Conservation (phyloP, 805 yeast genomes). For the Huiozyma naganishii region DNA sequence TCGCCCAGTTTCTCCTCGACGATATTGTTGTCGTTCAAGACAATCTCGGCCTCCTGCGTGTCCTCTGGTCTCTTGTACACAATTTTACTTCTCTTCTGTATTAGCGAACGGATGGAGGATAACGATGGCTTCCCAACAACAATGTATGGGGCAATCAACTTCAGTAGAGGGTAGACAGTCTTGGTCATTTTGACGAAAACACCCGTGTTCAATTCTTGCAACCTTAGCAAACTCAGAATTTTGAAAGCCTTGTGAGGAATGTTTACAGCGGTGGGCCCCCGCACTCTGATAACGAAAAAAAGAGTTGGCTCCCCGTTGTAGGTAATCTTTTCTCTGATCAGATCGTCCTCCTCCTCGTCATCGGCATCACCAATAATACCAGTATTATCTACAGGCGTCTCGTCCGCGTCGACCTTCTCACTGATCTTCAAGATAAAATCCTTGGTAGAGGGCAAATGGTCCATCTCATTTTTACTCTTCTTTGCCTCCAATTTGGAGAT, state of each 20-base stretch:
- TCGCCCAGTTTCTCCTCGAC: conserved; percentile 67
- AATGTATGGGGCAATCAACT: conserved; percentile 60
- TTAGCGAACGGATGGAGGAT: conserved; percentile 55
- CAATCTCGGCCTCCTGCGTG: conserved; percentile 29
- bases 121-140: conserved; percentile 69
- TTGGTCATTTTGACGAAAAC: conserved; percentile 58
- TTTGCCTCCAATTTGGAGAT: conserved; percentile 42
- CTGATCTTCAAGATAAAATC: conserved; percentile 28
- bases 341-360: conserved; percentile 22
- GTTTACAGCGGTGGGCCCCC: conserved; percentile 52
- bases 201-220: conserved; percentile 51
- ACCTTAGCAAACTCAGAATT: conserved; percentile 50
- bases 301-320: conserved; percentile 39
- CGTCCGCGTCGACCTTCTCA: conserved; percentile 10
- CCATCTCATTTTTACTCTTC: conserved; percentile 18
- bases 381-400: conserved; percentile 9
- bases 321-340: conserved; percentile 24
- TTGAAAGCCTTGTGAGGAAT: conserved; percentile 56
- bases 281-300: conserved; percentile 55
- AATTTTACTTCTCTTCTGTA: conserved; percentile 68
- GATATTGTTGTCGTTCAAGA: conserved; percentile 61
- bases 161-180: conserved; percentile 51
- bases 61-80: conserved; percentile 25
- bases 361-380: conserved; percentile 2
- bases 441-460: conserved; percentile 23